Percentiles rank a stretch among this genome's conserved stretches.
These are phyloP conservation scores for Saccharomycopsis fermentans DNA, from an alignment of 805 yeast species.

Conservation along the genomic window DNA sequence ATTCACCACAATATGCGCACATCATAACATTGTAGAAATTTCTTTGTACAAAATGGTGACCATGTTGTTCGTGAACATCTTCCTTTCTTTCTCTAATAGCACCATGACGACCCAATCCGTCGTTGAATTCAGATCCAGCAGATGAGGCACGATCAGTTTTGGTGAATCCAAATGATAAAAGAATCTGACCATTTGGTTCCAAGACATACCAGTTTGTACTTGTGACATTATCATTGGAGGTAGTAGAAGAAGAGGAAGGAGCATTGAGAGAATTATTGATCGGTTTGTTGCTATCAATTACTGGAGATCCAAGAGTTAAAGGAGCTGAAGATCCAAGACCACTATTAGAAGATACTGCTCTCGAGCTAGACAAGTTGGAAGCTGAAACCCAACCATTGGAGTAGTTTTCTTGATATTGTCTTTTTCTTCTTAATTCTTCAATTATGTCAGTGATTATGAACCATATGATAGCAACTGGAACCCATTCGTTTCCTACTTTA, in stretches of 20 bases:
- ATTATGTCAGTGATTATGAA: conserved; percentile 81
- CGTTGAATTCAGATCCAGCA: neutral
- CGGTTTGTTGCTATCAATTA: conserved; percentile 3
- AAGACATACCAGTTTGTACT: conserved; percentile 80
- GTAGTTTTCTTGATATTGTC: conserved; percentile 63
- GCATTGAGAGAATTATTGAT: neutral
- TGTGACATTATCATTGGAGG: conserved; percentile 26
- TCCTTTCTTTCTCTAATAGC: conserved; percentile 89
- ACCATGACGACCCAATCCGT: conserved; percentile 85
- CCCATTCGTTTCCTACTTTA: conserved; percentile 48
- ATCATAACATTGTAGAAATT: conserved; percentile 95
- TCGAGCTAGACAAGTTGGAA: conserved; percentile 31
- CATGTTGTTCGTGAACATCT: conserved; percentile 88
- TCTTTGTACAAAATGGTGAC: conserved; percentile 93
- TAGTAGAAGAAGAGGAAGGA: conserved; percentile 10
- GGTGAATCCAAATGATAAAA: conserved; percentile 67
- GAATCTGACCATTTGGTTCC: conserved; percentile 90
- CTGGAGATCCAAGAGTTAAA: conserved; percentile 11
- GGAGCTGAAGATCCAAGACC: conserved; percentile 13
- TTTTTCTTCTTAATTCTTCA: conserved; percentile 88
- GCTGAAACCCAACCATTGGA: conserved; percentile 87
- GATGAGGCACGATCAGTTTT: conserved; percentile 39
- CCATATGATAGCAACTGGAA: conserved; percentile 93
- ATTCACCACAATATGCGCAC: conserved; percentile 96
- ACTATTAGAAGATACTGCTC: conserved; percentile 18